Evolutionary conservation across 805 yeast species (phyloP).

Genomic region (Lachancea dasiensis): DNA sequence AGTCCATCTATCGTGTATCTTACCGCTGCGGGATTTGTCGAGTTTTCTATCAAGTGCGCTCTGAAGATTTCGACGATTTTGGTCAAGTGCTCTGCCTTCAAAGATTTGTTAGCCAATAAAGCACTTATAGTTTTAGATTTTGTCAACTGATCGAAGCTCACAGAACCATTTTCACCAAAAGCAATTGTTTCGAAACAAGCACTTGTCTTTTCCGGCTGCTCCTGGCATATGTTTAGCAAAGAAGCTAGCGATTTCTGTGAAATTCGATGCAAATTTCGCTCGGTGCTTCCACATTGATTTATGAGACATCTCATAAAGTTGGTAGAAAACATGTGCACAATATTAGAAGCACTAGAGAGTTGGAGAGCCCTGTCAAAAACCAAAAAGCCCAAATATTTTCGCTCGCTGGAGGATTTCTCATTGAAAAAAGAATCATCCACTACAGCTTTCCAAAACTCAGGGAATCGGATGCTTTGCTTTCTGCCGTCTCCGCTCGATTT

Average conservation of each 20-base stretch:
- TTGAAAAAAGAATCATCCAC: slow-evolving; percentile 79
- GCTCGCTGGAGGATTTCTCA: slow-evolving; percentile 71
- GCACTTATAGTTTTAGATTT: slow-evolving; percentile 60
- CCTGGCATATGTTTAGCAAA: slow-evolving; percentile 36
- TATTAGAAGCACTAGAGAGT: slow-evolving; percentile 18
- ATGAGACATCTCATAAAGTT: slow-evolving; percentile 68
- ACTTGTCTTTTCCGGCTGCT: slow-evolving; percentile 33
- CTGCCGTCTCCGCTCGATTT: slow-evolving; percentile 23
- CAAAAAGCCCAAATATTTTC: slow-evolving; percentile 83
- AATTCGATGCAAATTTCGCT: slow-evolving; percentile 60
- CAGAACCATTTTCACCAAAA: slow-evolving; percentile 44
- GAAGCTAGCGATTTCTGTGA: slow-evolving; percentile 47
- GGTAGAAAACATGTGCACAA: slow-evolving; percentile 42
- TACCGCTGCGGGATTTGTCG: slow-evolving; percentile 3
- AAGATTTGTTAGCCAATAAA: slow-evolving; percentile 28
- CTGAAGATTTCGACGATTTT: slow-evolving; percentile 1
- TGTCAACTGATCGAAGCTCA: slow-evolving; percentile 71
- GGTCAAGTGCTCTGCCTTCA: slow-evolving; percentile 10
- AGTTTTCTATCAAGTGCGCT: slow-evolving; percentile 9
- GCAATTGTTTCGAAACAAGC: slow-evolving; percentile 34
- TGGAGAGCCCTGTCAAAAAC: slow-evolving; percentile 50
- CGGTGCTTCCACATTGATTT: slow-evolving; percentile 65
- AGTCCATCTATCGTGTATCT: slow-evolving; percentile 56
- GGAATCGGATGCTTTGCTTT: slow-evolving; percentile 33
- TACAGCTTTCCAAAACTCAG: slow-evolving; percentile 73